Conservation (phyloP, 2,329 filamentous ascomycete species). For the Davidsoniella virescens region DNA sequence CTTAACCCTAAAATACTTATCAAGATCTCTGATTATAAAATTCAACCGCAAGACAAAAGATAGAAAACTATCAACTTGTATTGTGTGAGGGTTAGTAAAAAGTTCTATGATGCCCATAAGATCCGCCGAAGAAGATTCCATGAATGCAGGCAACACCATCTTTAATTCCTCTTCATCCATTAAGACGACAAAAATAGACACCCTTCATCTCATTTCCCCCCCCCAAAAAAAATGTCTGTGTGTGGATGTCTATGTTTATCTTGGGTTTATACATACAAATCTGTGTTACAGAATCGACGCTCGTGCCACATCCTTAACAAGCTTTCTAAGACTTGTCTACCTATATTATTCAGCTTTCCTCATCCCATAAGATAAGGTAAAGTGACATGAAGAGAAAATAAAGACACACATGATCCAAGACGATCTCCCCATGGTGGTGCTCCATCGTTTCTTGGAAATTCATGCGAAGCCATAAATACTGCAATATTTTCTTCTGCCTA, state of each 20-base stretch:
- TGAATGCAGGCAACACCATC: neutral
- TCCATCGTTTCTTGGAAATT: neutral
- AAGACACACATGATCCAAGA: no score
- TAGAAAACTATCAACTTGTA: neutral
- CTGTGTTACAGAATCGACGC: slow-evolving; percentile 2
- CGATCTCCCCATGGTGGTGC: no score
- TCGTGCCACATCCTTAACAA: neutral
- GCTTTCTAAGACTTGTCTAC: no score
- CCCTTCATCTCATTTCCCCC: slow-evolving; percentile 5
- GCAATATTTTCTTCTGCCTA: neutral
- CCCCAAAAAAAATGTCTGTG: neutral
- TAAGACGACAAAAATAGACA: neutral
- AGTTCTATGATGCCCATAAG: neutral
- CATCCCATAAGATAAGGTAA: no score
- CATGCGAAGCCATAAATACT: slow-evolving; percentile 1
- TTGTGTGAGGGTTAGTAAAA: neutral
- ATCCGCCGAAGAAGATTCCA: neutral
- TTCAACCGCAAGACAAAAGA: no score
- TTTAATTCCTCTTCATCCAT: neutral
- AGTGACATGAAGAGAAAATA: no score
- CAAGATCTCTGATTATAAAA: no score
- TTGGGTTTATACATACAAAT: no score
- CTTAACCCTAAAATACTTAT: no score
- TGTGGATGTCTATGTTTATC: neutral
- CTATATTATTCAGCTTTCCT: no score